Evolutionary conservation across 2,329 filamentous ascomycete genomes (phyloP).

Genomic region (Chaetomium olivaceum): DNA sequence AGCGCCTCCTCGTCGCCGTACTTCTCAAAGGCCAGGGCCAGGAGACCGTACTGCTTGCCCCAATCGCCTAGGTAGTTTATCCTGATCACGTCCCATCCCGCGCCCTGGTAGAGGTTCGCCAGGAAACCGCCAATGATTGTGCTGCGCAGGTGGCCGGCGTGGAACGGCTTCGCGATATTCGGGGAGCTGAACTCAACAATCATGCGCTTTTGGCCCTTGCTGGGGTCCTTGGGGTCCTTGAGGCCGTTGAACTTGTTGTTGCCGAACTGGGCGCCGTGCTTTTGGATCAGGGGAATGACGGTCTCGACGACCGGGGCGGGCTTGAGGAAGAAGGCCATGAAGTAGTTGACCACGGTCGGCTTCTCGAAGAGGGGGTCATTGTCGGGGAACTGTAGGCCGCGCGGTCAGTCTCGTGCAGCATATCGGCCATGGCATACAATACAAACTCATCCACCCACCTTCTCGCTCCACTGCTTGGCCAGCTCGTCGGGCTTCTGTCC

Average conservation of each 20-base stretch:
- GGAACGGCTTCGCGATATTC: slow-evolving; percentile 84
- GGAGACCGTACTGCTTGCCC: slow-evolving; percentile 74
- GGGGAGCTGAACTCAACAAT: slow-evolving; percentile 83
- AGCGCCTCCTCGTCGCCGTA: slow-evolving; percentile 75
- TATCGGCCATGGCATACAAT: not conserved
- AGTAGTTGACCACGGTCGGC: slow-evolving; percentile 66
- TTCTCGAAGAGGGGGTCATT: slow-evolving; percentile 72
- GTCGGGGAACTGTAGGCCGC: slow-evolving; percentile 59
- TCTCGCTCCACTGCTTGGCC: slow-evolving; percentile 60
- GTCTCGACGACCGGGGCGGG: slow-evolving; percentile 63
- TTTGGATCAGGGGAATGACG: slow-evolving; percentile 69
- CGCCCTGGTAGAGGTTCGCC: slow-evolving; percentile 67
- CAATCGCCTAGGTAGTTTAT: slow-evolving; percentile 82
- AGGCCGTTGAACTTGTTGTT: slow-evolving; percentile 61
- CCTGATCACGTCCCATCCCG: slow-evolving; percentile 71
- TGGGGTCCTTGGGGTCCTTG: slow-evolving; percentile 62
- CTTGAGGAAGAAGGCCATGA: slow-evolving; percentile 80
- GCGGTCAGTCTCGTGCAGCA: not conserved
- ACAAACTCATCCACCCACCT: slow-evolving; percentile 45
- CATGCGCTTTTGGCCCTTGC: slow-evolving; percentile 62
- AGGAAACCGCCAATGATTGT: slow-evolving; percentile 81
- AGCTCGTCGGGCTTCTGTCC: slow-evolving; percentile 65
- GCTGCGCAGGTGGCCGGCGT: slow-evolving; percentile 73
- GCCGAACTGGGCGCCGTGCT: slow-evolving; percentile 62
- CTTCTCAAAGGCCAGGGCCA: slow-evolving; percentile 73